These are phyloP conservation scores for Aspergillaceae sp. DNA, from an alignment of 2,329 filamentous ascomycete genomes.

Conservation along the genomic window DNA sequence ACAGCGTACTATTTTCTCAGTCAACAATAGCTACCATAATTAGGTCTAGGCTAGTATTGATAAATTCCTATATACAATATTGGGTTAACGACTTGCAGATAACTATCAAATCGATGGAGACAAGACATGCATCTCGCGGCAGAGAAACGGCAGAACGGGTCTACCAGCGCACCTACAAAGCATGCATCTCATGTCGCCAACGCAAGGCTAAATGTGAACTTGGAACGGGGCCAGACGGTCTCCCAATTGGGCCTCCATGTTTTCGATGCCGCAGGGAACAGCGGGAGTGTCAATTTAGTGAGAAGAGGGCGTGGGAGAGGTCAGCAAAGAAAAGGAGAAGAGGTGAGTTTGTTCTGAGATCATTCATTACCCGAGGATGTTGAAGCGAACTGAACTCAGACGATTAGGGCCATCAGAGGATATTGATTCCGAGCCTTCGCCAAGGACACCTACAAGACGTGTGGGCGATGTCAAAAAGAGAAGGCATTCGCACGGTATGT, in stretches of 20 bases:
- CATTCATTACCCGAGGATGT: too few relatives aligned
- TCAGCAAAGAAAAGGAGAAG: slow-evolving; percentile 19
- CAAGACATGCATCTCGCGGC: slow-evolving; percentile 9
- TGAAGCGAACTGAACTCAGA: too few relatives aligned
- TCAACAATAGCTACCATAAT: too few relatives aligned
- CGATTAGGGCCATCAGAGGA: slow-evolving; percentile 7
- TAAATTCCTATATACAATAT: too few relatives aligned
- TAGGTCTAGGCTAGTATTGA: too few relatives aligned
- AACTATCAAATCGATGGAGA: slow-evolving; percentile 9
- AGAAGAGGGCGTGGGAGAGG: slow-evolving; percentile 35
- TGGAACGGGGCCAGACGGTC: slow-evolving; percentile 32
- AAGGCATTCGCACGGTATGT: slow-evolving; percentile 1
- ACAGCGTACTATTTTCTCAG: too few relatives aligned
- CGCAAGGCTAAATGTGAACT: slow-evolving; percentile 47
- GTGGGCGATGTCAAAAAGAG: slow-evolving; percentile 2
- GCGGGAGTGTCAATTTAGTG: slow-evolving; percentile 42
- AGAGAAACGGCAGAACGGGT: slow-evolving; percentile 21
- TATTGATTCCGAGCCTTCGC: background rate
- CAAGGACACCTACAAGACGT: slow-evolving; percentile 4
- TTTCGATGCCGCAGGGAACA: slow-evolving; percentile 44
- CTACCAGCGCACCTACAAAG: slow-evolving; percentile 48
- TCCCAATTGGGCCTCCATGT: slow-evolving; percentile 34
- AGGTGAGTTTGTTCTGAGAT: slow-evolving; percentile 12
- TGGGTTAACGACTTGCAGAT: too few relatives aligned
- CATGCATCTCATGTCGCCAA: slow-evolving; percentile 45